These are phyloP conservation scores for Penicillium subrubescens DNA, from an alignment of 495 filamentous ascomycete species.

Conservation along the genomic window DNA sequence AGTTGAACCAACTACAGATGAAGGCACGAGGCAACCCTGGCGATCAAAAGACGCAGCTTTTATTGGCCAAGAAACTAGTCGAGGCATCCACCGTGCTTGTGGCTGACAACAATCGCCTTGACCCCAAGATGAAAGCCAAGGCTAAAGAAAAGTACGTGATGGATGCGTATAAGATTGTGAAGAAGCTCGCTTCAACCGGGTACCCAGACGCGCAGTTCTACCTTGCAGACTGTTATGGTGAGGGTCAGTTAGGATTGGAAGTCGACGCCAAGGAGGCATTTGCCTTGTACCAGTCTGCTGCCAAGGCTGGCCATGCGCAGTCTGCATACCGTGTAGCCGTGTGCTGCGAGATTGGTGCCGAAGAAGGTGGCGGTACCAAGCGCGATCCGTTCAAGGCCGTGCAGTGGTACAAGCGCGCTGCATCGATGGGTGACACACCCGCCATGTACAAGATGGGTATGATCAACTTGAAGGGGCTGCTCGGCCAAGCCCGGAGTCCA, in stretches of 20 bases:
- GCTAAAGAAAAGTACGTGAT: constrained; percentile 80
- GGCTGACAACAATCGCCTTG: constrained; percentile 65
- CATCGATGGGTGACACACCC: constrained; percentile 82
- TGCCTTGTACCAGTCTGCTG: constrained; percentile 87
- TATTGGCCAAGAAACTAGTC: constrained; percentile 80
- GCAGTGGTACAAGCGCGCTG: constrained; percentile 96
- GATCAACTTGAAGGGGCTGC: constrained; percentile 90
- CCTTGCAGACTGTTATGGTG: constrained; percentile 85
- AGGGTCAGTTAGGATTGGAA: constrained; percentile 69
- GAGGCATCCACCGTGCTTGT: constrained; percentile 81
- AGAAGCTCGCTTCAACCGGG: constrained; percentile 71
- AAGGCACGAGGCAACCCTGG: constrained; percentile 66
- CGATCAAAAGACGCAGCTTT: constrained; percentile 70
- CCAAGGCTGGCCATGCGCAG: constrained; percentile 81
- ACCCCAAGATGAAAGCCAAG: constrained; percentile 72
- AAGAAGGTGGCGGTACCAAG: constrained; percentile 88
- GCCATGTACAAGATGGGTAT: constrained; percentile 99
- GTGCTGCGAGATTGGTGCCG: constrained; percentile 94
- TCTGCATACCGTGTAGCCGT: constrained; percentile 94
- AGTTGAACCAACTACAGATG: constrained; percentile 73
- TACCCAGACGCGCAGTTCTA: constrained; percentile 91
- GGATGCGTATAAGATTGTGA: constrained; percentile 87
- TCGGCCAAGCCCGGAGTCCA: constrained; percentile 83
- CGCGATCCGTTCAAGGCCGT: constrained; percentile 91
- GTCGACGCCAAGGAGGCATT: constrained; percentile 89